A percentile compares a stretch with the other conserved stretches of the same genome.
Evolutionary conservation across 306 rosid species (phyloP).

Genomic region (Cicer bijugum): DNA sequence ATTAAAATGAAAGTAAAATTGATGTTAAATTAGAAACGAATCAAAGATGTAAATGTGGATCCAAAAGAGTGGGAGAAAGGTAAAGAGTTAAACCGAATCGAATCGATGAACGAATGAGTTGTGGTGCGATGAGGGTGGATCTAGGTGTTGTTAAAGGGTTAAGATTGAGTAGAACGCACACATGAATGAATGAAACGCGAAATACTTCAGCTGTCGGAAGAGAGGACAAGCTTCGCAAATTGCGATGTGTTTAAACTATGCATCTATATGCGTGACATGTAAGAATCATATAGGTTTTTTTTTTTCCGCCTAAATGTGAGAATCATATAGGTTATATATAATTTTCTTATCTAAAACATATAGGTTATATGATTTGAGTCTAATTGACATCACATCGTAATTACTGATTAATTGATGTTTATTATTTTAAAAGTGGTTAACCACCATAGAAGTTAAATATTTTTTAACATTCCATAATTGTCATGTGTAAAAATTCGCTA

Average conservation of each 20-base stretch:
- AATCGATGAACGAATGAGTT: background rate
- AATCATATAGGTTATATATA: too few species aligned
- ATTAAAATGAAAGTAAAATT: conserved; percentile 5
- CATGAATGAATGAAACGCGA: conserved; percentile 16
- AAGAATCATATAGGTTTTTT: background rate
- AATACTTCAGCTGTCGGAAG: conserved; percentile 27
- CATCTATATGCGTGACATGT: background rate
- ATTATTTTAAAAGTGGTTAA: too few species aligned
- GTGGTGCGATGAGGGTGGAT: conserved; percentile 54
- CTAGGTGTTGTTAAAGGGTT: conserved; percentile 43
- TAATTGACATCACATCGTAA: too few species aligned
- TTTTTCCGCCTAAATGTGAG: too few species aligned
- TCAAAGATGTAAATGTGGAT: conserved; percentile 19
- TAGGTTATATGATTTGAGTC: too few species aligned
- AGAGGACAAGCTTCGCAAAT: conserved; percentile 21
- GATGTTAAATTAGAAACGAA: conserved; percentile 35
- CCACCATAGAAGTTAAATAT: too few species aligned
- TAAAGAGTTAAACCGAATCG: conserved; percentile 50
- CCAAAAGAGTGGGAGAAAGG: conserved; percentile 24
- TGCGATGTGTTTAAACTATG: background rate
- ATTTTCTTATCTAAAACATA: too few species aligned
- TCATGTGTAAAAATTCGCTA: too few species aligned
- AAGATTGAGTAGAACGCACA: conserved; percentile 48
- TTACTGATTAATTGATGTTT: too few species aligned
- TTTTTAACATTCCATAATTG: too few species aligned